Evolutionary conservation across 1,284 basidiomycete species (phyloP).

Genomic region (Cryptococcus hybrid): DNA sequence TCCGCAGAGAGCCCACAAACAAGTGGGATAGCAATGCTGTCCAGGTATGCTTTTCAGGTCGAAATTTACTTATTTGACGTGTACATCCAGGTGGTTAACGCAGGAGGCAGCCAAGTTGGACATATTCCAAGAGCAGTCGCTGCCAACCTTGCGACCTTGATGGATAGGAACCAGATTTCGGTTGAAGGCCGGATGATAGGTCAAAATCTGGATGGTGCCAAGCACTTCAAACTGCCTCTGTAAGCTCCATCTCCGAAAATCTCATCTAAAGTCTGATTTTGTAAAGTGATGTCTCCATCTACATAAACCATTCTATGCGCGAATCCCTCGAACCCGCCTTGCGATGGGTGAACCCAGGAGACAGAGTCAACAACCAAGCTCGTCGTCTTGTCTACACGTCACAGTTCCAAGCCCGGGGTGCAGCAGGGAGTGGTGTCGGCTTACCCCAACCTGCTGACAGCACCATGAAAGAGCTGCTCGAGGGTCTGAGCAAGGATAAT

Average conservation of each 20-base stretch:
- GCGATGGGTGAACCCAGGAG: conserved; percentile 69
- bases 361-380: conserved; percentile 18
- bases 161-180: conserved; percentile 62
- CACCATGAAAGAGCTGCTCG: conserved; percentile 65
- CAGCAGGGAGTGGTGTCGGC: conserved; percentile 17
- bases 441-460: conserved; percentile 48
- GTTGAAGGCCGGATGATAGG: conserved; percentile 66
- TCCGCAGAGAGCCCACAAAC: conserved; percentile 68
- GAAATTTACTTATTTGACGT: neutral
- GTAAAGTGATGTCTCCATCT: conserved; percentile 60
- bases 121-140: conserved; percentile 67
- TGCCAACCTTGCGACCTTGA: conserved; percentile 62
- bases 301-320: conserved; percentile 59
- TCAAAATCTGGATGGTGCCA: conserved; percentile 36
- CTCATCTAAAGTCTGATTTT: neutral
- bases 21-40: conserved; percentile 60
- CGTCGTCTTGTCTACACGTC: neutral
- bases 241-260: too few species aligned
- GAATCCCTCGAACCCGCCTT: conserved; percentile 63
- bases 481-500: conserved; percentile 68
- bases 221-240: conserved; percentile 51
- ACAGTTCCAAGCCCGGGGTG: neutral
- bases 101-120: conserved; percentile 68
- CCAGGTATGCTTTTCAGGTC: conserved; percentile 10
- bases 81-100: conserved; percentile 65